Percentiles rank a stretch among this genome's conserved stretches.
Evolutionary conservation across 768 basidiomycete species (phyloP).

Genomic region (Tulasnella sp.): DNA sequence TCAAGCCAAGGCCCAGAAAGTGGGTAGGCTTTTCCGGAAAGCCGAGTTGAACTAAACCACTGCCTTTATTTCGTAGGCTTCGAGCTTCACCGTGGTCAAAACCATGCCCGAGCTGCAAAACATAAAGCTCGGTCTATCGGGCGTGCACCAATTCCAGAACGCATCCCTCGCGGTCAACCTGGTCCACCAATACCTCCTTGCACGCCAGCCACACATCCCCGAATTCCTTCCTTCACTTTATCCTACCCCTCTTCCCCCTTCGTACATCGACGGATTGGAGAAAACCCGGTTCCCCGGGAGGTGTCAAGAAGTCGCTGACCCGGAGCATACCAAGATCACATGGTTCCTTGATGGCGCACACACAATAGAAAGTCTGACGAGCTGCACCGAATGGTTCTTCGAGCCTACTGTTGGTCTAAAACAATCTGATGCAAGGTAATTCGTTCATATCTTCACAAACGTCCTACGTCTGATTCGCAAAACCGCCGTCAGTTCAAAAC

Average conservation of each 20-base stretch:
- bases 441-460: neutral
- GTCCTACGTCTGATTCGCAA: neutral
- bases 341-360: slow-evolving; percentile 98
- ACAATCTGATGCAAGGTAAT: slow-evolving; percentile 25
- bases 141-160: slow-evolving; percentile 81
- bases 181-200: slow-evolving; percentile 57
- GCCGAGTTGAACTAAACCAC: neutral
- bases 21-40: slow-evolving; percentile 33
- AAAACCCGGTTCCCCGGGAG: slow-evolving; percentile 87
- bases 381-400: slow-evolving; percentile 86
- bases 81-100: slow-evolving; percentile 63
- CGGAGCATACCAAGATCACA: slow-evolving; percentile 46
- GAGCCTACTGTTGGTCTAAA: slow-evolving; percentile 51
- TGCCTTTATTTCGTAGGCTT: slow-evolving; percentile 45
- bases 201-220: neutral
- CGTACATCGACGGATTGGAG: slow-evolving; percentile 60
- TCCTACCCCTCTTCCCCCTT: slow-evolving; percentile 42
- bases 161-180: slow-evolving; percentile 80
- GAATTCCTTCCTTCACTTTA: slow-evolving; percentile 25
- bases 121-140: slow-evolving; percentile 75
- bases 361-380: slow-evolving; percentile 82
- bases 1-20: slow-evolving; percentile 64
- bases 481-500: neutral
- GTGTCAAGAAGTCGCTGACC: slow-evolving; percentile 78
- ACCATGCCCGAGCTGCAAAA: slow-evolving; percentile 46